These are phyloP conservation scores for Starmerella vitae DNA, from an alignment of 805 yeast species.

Conservation along the genomic window DNA sequence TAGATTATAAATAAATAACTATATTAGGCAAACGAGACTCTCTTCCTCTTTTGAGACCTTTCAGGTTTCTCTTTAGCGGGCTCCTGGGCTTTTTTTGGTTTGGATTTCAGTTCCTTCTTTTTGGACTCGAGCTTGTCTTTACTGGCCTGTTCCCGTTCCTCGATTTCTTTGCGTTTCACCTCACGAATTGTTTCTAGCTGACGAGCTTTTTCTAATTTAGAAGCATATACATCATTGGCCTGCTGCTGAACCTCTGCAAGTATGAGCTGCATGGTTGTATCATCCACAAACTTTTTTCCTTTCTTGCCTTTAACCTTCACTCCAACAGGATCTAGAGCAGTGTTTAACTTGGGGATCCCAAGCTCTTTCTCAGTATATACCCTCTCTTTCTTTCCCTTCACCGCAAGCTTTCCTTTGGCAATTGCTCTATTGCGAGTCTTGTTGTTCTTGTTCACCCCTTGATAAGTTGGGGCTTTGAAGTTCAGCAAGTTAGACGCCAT, in stretches of 20 bases:
- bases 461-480: constrained; percentile 18
- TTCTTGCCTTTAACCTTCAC: constrained; percentile 73
- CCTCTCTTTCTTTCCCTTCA: constrained; percentile 22
- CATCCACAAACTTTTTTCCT: constrained; percentile 45
- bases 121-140: constrained; percentile 56
- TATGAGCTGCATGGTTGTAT: constrained; percentile 58
- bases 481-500: constrained; percentile 19
- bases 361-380: constrained; percentile 63
- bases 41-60: constrained; percentile 6
- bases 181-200: constrained; percentile 85
- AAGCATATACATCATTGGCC: constrained; percentile 63
- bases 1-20: background rate
- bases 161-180: constrained; percentile 72
- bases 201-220: constrained; percentile 79
- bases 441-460: constrained; percentile 21
- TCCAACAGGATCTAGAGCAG: constrained; percentile 71
- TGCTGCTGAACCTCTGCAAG: constrained; percentile 72
- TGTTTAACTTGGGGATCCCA: constrained; percentile 65
- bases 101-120: constrained; percentile 61
- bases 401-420: constrained; percentile 10
- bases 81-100: constrained; percentile 20
- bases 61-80: background rate
- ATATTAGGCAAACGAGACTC: constrained; percentile 14
- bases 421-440: constrained; percentile 20
- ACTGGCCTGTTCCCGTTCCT: constrained; percentile 63